phyloP scores from a whole-genome alignment of 805 yeast genomes.

The Nadsonia fulvescens region DNA sequence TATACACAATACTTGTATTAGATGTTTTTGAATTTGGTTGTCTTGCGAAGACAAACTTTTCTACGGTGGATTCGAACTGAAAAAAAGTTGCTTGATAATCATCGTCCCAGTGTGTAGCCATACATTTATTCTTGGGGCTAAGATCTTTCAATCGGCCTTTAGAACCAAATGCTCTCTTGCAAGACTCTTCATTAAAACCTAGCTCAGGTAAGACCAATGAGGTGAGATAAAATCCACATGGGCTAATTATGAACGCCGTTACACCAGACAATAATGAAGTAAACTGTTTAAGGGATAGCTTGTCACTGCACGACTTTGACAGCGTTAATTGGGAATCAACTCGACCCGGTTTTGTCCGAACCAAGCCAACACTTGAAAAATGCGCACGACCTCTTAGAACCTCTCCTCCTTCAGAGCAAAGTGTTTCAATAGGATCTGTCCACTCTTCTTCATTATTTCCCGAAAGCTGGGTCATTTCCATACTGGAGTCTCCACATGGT shows the following conservation, averaged over 20 bases:
- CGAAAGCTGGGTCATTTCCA: conserved; percentile 28
- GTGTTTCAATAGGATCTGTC: conserved; percentile 8
- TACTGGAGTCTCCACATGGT: conserved; percentile 86
- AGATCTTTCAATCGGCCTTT: conserved; percentile 4
- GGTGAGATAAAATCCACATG: conserved; percentile 12
- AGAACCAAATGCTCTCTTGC: conserved; percentile 17
- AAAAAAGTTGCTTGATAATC: conserved; percentile 4
- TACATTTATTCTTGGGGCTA: neutral
- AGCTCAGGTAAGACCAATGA: conserved; percentile 15
- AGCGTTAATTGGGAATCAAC: conserved; percentile 51
- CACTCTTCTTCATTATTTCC: conserved; percentile 12
- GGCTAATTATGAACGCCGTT: conserved; percentile 10
- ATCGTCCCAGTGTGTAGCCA: neutral
- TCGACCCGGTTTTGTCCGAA: conserved; percentile 89
- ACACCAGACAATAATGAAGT: conserved; percentile 19
- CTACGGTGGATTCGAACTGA: neutral
- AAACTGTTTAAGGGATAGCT: conserved; percentile 44
- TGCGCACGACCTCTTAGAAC: conserved; percentile 45
- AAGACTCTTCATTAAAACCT: conserved; percentile 10
- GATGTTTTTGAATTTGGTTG: conserved; percentile 1
- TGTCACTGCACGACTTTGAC: conserved; percentile 84
- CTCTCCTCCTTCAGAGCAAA: conserved; percentile 5
- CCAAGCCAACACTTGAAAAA: conserved; percentile 38
- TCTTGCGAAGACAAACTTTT: conserved; percentile 7
- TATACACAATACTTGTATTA: conserved; percentile 1